Percentiles rank a stretch among this genome's conserved stretches.
phyloP scores from a whole-genome alignment of 2,329 filamentous ascomycete genomes.

The Colletotrichum sp. region DNA sequence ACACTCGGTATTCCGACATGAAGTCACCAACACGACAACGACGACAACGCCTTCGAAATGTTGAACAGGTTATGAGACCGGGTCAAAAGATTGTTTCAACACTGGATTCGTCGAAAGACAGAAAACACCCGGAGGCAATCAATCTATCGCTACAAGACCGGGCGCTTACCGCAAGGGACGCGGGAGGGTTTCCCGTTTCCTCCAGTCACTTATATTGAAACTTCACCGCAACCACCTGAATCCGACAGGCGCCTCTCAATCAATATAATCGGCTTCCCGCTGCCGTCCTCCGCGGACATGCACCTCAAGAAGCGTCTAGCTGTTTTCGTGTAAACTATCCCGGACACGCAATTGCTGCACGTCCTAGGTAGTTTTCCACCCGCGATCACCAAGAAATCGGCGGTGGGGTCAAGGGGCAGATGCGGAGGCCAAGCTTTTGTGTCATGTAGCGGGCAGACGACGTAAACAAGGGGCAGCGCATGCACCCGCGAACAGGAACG shows the following conservation, averaged over 20 bases:
- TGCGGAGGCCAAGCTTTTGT: conserved; percentile 15
- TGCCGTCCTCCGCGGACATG: neutral
- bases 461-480: neutral
- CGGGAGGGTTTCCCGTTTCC: neutral
- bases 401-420: neutral
- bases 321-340: neutral
- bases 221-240: neutral
- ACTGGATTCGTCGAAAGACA: neutral
- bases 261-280: neutral
- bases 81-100: neutral
- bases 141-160: neutral
- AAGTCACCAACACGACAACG: neutral
- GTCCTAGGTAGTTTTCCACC: too few relatives aligned
- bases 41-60: neutral
- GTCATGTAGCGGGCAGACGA: neutral
- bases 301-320: rapidly evolving
- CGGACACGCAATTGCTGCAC: neutral
- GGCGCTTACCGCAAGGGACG: neutral
- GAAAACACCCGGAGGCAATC: neutral
- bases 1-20: neutral
- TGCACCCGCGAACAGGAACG: neutral
- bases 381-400: neutral
- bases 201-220: neutral
- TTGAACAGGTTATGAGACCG: neutral
- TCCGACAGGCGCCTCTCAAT: neutral